These are phyloP conservation scores for Globisporangium emineosum DNA, from an alignment of 352 stramenopile species.

Conservation along the genomic window DNA sequence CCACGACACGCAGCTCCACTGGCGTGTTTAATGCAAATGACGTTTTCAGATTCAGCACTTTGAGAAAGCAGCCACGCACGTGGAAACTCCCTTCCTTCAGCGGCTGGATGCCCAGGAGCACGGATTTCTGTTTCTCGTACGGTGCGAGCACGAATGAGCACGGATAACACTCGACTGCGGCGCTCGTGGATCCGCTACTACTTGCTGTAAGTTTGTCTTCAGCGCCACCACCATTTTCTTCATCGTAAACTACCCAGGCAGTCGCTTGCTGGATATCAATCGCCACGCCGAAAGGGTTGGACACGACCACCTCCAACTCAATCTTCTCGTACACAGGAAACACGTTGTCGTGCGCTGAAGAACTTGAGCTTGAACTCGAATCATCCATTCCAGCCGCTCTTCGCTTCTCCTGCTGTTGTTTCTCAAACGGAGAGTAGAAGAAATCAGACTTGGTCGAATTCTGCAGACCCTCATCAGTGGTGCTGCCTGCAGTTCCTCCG, in stretches of 20 bases:
- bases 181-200: neutral
- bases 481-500: neutral
- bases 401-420: constrained; percentile 31
- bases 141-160: constrained; percentile 41
- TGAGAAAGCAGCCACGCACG: constrained; percentile 60
- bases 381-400: constrained; percentile 14
- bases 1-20: constrained; percentile 38
- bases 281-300: constrained; percentile 64
- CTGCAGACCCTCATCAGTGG: neutral
- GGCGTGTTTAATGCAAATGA: constrained; percentile 35
- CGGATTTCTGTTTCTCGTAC: constrained; percentile 47
- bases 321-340: constrained; percentile 62
- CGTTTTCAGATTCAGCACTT: constrained; percentile 56
- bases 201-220: neutral
- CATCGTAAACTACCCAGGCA: constrained; percentile 41
- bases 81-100: constrained; percentile 37
- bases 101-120: constrained; percentile 48
- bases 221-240: neutral
- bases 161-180: constrained; percentile 55
- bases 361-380: neutral
- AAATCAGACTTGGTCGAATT: constrained; percentile 33
- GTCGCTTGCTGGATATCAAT: constrained; percentile 62
- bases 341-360: constrained; percentile 29
- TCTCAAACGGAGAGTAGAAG: constrained; percentile 65
- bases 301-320: constrained; percentile 51